These are phyloP conservation scores for Stachybotrys chlorohalonatus DNA, from an alignment of 2,329 filamentous ascomycete species.

Conservation along the genomic window DNA sequence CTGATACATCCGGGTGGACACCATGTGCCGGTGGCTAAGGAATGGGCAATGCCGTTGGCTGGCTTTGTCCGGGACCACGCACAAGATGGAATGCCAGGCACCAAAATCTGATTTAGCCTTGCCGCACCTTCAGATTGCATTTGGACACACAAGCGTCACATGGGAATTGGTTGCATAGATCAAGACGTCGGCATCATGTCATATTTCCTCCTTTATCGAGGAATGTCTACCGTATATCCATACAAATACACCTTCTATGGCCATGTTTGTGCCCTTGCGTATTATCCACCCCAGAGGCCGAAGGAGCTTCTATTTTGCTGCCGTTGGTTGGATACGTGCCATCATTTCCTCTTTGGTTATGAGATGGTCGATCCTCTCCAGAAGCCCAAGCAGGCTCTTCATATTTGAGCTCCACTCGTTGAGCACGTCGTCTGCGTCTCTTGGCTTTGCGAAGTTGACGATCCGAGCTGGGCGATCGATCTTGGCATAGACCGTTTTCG, in stretches of 20 bases:
- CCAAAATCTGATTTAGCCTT: conserved; percentile 11
- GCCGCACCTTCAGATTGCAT: conserved; percentile 3
- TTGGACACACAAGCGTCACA: not conserved
- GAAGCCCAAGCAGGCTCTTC: conserved; percentile 77
- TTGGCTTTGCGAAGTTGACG: conserved; percentile 89
- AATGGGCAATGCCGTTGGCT: conserved; percentile 68
- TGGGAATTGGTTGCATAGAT: not conserved
- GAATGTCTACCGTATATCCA: conserved; percentile 25
- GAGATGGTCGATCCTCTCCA: conserved; percentile 92
- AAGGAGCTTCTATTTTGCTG: conserved; percentile 20
- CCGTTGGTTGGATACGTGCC: conserved; percentile 77
- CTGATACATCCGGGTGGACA: conserved; percentile 80
- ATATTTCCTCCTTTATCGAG: conserved; percentile 19
- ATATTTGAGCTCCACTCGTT: conserved; percentile 99
- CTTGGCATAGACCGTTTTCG: conserved; percentile 96
- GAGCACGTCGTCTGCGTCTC: conserved; percentile 89
- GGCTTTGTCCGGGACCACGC: conserved; percentile 52
- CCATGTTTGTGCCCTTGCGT: conserved; percentile 13
- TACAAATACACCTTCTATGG: conserved; percentile 18
- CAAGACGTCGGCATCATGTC: conserved; percentile 13
- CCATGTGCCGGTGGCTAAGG: conserved; percentile 75
- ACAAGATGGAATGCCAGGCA: conserved; percentile 15
- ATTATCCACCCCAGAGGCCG: not conserved
- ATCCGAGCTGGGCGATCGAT: conserved; percentile 90
- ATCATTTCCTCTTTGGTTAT: conserved; percentile 99